Evolutionary conservation across 2,329 filamentous ascomycete species (phyloP), one percentile per base, ranked within the genome.

Genomic region (Pseudocercospora fuligena): DNA sequence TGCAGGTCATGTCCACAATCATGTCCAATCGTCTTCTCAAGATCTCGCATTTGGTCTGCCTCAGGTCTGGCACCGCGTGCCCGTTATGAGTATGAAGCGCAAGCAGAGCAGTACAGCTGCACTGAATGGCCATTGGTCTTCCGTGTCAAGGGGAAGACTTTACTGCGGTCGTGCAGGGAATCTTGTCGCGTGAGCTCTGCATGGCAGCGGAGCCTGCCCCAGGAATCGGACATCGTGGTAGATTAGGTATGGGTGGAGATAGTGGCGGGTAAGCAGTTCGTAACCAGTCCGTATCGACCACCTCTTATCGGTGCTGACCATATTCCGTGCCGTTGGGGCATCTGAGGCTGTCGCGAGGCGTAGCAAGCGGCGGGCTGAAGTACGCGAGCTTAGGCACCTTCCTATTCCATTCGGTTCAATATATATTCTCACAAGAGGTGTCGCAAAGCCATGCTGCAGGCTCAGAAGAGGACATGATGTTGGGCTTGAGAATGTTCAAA

Each of bases 171-270:
- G 21, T 8, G 46, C 21, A 47, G 46, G 46, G 46, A 47, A 21
- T 47, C 46, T 47, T 23, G 46, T 47, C 46, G 46, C 46, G 46
- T 47, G 21, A 21, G 47, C 47, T 51, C n/a, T 51, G 47, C 47
- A 51, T 51, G 47, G n/a, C 47, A 21, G 47, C 47, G 47, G 49
- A 27, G 49, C 23, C 49, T 27, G 19, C 23, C 49, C 49, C 51
- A 27, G 25, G 4, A 56, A 56, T 31, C 51, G 25, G 14, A 56
- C 23, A 56, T 31, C 25, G 25, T 6, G 51, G 51, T 51, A 51
- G 47, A 51, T 51, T 12, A 25, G 47, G 19, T 25, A 51, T 25
- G 51, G 23, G 51, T 56, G 51, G 23, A 56, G 51, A 56, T 56
- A 33, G 51, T 33, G 51, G 51, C 51, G 51, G 21, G 25, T 54